phyloP scores from a whole-genome alignment of 176 grass and related monocot species.

The Tuctoria greenei region DNA sequence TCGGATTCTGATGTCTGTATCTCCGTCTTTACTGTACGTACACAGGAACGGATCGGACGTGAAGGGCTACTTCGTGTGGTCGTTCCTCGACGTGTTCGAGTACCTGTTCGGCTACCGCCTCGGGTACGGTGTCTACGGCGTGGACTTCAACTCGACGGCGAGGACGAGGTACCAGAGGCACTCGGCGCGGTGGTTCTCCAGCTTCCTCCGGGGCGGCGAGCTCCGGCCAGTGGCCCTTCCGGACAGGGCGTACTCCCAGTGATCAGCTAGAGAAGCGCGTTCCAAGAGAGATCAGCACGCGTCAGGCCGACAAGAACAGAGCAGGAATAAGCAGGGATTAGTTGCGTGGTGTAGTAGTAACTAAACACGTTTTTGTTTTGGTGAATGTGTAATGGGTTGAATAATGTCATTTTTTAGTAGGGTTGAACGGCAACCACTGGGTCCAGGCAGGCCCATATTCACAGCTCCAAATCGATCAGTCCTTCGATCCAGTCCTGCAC shows the following conservation, averaged over 20 bases:
- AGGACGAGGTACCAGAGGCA: conserved; percentile 61
- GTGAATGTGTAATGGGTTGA: background rate
- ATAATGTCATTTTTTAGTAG: background rate
- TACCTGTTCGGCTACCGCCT: conserved; percentile 45
- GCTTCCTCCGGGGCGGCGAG: conserved; percentile 53
- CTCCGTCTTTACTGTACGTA: background rate
- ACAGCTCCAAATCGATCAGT: too few species aligned
- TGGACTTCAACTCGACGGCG: conserved; percentile 53
- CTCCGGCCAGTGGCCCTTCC: conserved; percentile 41
- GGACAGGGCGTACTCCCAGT: conserved; percentile 35
- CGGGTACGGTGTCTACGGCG: conserved; percentile 56
- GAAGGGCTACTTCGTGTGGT: conserved; percentile 92
- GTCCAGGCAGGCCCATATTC: too few species aligned
- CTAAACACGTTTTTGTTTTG: background rate
- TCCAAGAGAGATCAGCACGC: conserved; percentile 3
- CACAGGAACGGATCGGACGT: conserved; percentile 80
- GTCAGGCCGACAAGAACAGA: background rate
- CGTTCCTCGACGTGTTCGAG: conserved; percentile 82
- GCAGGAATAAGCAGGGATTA: too few species aligned
- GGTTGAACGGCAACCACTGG: background rate
- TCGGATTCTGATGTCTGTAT: background rate
- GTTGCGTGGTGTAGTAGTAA: background rate
- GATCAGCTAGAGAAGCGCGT: conserved; percentile 1
- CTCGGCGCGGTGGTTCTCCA: conserved; percentile 68
- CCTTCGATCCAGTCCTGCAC: too few species aligned